A percentile compares a stretch with the other conserved stretches of the same genome.
These are phyloP conservation scores for Amanita muscaria DNA, from an alignment of 768 basidiomycete genomes.

Conservation along the genomic window DNA sequence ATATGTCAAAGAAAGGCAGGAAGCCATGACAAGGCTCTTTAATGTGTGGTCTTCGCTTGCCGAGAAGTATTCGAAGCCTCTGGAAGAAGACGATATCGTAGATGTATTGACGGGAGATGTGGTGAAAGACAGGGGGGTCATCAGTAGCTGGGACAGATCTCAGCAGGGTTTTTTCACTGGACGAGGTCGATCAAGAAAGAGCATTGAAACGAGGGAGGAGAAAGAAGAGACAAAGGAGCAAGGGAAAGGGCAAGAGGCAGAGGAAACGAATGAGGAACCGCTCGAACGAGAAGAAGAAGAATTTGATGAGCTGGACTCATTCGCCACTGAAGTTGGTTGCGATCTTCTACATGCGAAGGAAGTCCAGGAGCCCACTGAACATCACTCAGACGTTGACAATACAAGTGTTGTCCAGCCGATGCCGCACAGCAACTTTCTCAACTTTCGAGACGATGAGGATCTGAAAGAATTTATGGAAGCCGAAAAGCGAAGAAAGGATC, in stretches of 20 bases:
- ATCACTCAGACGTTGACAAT: too few species aligned
- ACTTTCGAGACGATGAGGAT: slow-evolving; percentile 49
- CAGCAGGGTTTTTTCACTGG: slow-evolving; percentile 43
- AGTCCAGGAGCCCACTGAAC: too few species aligned
- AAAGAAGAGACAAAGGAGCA: slow-evolving; percentile 48
- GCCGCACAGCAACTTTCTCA: background rate
- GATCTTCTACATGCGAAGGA: too few species aligned
- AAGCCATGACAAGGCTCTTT: slow-evolving; percentile 46
- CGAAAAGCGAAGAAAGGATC: slow-evolving; percentile 42
- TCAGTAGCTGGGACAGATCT: slow-evolving; percentile 30
- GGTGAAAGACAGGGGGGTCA: slow-evolving; percentile 62
- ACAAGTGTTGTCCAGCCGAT: too few species aligned
- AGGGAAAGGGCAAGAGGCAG: slow-evolving; percentile 29
- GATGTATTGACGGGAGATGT: slow-evolving; percentile 55
- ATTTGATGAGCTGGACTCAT: slow-evolving; percentile 50
- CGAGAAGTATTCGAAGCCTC: slow-evolving; percentile 52
- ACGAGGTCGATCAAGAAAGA: slow-evolving; percentile 22
- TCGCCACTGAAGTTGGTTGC: slow-evolving; percentile 27
- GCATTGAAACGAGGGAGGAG: slow-evolving; percentile 30
- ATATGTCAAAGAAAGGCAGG: slow-evolving; percentile 46
- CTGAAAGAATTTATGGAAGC: slow-evolving; percentile 59
- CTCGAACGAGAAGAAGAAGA: slow-evolving; percentile 39
- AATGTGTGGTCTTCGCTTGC: slow-evolving; percentile 62
- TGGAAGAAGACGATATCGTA: slow-evolving; percentile 77
- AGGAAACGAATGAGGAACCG: too few species aligned